A percentile compares a stretch with the other conserved stretches of the same genome.
Evolutionary conservation across 257 asterid genomes (phyloP).

Genomic region (Echites panduratus): DNA sequence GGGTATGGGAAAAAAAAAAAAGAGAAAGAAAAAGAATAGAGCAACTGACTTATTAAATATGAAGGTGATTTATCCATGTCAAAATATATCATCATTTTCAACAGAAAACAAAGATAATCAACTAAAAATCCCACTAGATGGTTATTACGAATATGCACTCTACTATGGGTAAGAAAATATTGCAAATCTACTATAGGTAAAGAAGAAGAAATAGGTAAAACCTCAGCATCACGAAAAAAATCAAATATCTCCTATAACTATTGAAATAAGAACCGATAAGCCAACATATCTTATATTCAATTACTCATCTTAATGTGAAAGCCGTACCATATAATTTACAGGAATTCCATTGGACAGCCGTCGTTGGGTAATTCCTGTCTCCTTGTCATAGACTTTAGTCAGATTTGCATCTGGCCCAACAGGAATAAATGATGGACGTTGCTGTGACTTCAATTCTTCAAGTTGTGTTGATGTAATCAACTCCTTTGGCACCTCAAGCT

Average conservation of each 20-base stretch:
- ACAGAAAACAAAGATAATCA: not conserved
- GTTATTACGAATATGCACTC: not conserved
- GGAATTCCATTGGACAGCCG: conserved; percentile 98
- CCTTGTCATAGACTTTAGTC: conserved; percentile 64
- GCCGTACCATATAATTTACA: conserved; percentile 75
- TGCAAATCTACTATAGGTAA: not conserved
- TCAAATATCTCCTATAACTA: not conserved
- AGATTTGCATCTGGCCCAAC: conserved; percentile 42
- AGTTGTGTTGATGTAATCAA: conserved; percentile 65
- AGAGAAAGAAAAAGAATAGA: too few relatives aligned
- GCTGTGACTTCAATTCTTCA: conserved; percentile 48
- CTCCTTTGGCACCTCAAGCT: conserved; percentile 97
- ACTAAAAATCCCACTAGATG: not conserved
- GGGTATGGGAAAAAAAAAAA: not conserved
- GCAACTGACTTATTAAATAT: not conserved
- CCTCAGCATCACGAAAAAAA: not conserved
- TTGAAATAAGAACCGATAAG: not conserved
- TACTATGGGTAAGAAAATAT: not conserved
- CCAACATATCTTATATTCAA: not conserved
- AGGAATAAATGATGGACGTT: conserved; percentile 62
- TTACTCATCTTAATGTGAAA: not conserved
- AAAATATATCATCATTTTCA: not conserved
- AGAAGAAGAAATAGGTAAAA: not conserved
- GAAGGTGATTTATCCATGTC: not conserved
- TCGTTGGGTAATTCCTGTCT: conserved; percentile 80